Base-by-base conservation (phyloP, 2,329 filamentous ascomycete genomes). In the Aspergillus ruber region DNA sequence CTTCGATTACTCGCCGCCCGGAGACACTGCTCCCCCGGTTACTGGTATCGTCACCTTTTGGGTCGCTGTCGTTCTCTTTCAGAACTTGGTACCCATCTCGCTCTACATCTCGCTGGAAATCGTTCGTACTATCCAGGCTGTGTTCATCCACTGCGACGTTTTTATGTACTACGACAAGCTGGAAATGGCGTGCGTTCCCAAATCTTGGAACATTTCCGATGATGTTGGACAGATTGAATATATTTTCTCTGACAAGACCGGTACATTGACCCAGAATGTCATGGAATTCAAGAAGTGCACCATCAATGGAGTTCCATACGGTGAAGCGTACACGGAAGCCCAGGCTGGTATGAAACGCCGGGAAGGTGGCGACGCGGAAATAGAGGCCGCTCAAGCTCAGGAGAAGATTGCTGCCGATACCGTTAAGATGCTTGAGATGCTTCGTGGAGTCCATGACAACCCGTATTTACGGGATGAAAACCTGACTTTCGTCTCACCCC, bases 251-350 rank as follows among this genome's bases (percentile, higher is more conserved):
- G 88, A 95, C 75, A 95, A 95, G 71, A 95, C 88, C 0, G 88
- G 88, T 49, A 95, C 88, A 2, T 72, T 95, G 54, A 95, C 88
- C 0, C 88, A 94, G 61, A 95, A 95, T 65, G 86, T 94, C 45
- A 95, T 95, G 93, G 94, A 98, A 67, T 98, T 97, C 80, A 98
- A 97, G 70, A 98, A 98, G 70, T 90, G 86, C 47, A 95, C 90
- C 0, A 85, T 98, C 69, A 97, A 97, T 61, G 91, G 91, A n/a
- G 81, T 93, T 50, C 84, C 90, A 0, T 98, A 98, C 57, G 93
- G 94, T 52, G 93, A 98, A 71, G 93, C 93, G 0, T 98, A 96
- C 62, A 98, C 94, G 0, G 93, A 98, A 69, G 93, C 93, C 0
- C 88, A 95, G 68, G 88, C 91, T 44, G 93, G 93, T 48, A 93